Conservation (phyloP, 2,329 filamentous ascomycete species). For the Venturia oleaginea region DNA sequence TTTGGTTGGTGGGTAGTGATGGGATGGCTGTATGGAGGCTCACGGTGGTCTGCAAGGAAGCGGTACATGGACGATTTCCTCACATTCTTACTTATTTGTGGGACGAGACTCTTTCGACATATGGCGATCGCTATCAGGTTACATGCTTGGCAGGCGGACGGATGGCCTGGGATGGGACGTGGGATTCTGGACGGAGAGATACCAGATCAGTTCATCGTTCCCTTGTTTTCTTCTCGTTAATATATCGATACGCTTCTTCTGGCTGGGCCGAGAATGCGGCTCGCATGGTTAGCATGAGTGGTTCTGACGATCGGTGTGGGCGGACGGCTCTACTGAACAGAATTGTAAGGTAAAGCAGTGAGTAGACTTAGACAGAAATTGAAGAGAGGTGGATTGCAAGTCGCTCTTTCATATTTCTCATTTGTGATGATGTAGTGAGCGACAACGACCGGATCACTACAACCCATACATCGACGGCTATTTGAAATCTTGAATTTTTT, state of each 20-base stretch:
- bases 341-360: not conserved
- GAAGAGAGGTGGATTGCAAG: not conserved
- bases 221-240: not conserved
- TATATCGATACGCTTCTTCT: not conserved
- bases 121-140: not conserved
- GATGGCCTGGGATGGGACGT: not conserved
- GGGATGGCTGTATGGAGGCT: not conserved
- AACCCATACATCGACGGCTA: not conserved
- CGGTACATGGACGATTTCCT: not conserved
- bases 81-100: not conserved
- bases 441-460: not conserved
- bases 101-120: not conserved
- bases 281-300: not conserved
- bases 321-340: not conserved
- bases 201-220: not conserved
- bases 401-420: not conserved
- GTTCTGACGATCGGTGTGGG: not conserved
- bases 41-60: not conserved
- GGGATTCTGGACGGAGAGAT: not conserved
- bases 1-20: not conserved
- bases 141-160: not conserved
- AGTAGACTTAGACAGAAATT: not conserved
- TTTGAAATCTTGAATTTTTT: not conserved
- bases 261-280: slow-evolving; percentile 3
- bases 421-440: not conserved